A percentile compares a stretch with the other conserved stretches of the same genome.
These are phyloP conservation scores for sorghum (Sorghum bicolor) DNA, from an alignment of 176 grass and related monocot genomes.

Conservation along the genomic window Sorghum_bicolor_NCBIv3 NC_012872.2:62816001-62816500, in stretches of 20 bases:
- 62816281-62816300: background rate
- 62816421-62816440: slow-evolving; percentile 14
- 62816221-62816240: background rate
- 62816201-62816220: slow-evolving; percentile 51
- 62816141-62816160: slow-evolving; percentile 27
- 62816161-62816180: slow-evolving; percentile 41
- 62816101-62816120: slow-evolving; percentile 8
- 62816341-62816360: slow-evolving; percentile 12
- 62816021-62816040: background rate
- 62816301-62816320: slow-evolving; percentile 10
- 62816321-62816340: background rate
- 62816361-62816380: background rate
- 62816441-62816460: slow-evolving; percentile 13
- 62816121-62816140: background rate
- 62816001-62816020: background rate
- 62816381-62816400: background rate
- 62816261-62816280: background rate
- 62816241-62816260: background rate
- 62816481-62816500: slow-evolving; percentile 3
- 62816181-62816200: slow-evolving; percentile 62
- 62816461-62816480: slow-evolving; percentile 50
- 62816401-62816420: slow-evolving; percentile 3
- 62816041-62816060: background rate
- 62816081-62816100: slow-evolving; percentile 45
- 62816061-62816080: slow-evolving; percentile 63